Base-by-base conservation (phyloP, 495 filamentous ascomycete genomes). In the Massariosphaeria phaeospora region DNA sequence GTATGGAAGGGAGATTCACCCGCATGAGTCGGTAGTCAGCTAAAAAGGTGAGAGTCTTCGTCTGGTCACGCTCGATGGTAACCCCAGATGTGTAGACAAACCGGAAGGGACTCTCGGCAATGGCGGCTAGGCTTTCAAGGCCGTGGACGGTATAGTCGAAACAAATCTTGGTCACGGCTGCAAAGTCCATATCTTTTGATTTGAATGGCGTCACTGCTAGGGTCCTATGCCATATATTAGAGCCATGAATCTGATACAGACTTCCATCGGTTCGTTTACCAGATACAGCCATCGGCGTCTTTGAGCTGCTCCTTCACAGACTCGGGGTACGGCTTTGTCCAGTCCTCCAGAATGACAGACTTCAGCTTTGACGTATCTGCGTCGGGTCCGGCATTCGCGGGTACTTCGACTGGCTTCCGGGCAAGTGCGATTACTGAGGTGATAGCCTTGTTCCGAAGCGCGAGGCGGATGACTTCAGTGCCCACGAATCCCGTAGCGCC, bases 201-300 rank as follows among this genome's bases (percentile, higher is more conserved):
- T 74, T 70, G 12, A 10, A 55, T 48, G 75, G 75, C 6, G 69
- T 76, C 4, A 76, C 50, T 2, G 70, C 72, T 3, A 81, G 69
- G 20, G 68, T 69, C 73, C 73, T 34, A 42, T 41, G 12, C 23
- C 13, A n/a, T n/a, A n/a, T n/a, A n/a, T n/a, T n/a, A n/a, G n/a
- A n/a, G n/a, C n/a, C n/a, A n/a, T n/a, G n/a, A n/a, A n/a, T 13
- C 3, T 5, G 34, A 36, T 36, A 12, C 18, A 13, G 12, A n/a
- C 34, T 36, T 5, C n/a, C n/a, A 13, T 4, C 12, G 18, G 18
- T n/a, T 36, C 34, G 18, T 17, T 6, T 67, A 77, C 76, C 76
- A 82, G 29, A 81, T 78, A 56, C 76, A 79, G 0, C 73, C 75
- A 52, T 78, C 75, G 1, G 75, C 79, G 8, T 63, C 71, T 1